These are phyloP conservation scores for Asterochloris sp. DNA, from an alignment of 139 green algal species.

Conservation along the genomic window DNA sequence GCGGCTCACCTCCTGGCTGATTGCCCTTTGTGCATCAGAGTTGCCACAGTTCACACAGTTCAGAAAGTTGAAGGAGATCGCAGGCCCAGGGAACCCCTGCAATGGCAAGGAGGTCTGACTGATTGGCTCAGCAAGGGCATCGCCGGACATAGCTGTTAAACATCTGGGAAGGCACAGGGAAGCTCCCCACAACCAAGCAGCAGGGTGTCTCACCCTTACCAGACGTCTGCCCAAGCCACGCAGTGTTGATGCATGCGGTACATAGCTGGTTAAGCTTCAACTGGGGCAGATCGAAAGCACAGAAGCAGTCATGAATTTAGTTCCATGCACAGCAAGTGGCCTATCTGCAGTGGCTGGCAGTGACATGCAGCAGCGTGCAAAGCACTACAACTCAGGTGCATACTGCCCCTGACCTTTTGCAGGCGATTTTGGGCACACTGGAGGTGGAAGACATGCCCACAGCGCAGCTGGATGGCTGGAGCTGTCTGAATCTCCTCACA, in stretches of 20 bases:
- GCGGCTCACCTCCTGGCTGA: no score
- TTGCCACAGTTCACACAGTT: slow-evolving; percentile 6
- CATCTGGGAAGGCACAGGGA: background rate
- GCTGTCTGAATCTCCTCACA: background rate
- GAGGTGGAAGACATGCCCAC: slow-evolving; percentile 8
- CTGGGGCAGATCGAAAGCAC: background rate
- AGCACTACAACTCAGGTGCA: background rate
- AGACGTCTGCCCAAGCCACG: background rate
- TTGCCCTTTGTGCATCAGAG: background rate
- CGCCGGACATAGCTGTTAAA: no score
- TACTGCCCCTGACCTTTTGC: background rate
- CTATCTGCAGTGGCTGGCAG: background rate
- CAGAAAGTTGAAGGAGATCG: slow-evolving; percentile 20
- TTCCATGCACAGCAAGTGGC: background rate
- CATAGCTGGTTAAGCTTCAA: background rate
- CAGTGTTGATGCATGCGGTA: background rate
- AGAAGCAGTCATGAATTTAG: background rate
- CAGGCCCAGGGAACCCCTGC: slow-evolving; percentile 17
- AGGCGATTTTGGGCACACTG: slow-evolving; percentile 7
- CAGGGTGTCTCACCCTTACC: no score
- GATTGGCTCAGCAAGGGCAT: background rate
- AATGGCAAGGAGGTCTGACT: background rate
- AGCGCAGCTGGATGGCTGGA: slow-evolving; percentile 3
- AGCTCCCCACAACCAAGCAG: background rate
- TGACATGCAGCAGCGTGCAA: background rate